Evolutionary conservation across 805 yeast genomes (phyloP).

Genomic region (Candida chilensis): DNA sequence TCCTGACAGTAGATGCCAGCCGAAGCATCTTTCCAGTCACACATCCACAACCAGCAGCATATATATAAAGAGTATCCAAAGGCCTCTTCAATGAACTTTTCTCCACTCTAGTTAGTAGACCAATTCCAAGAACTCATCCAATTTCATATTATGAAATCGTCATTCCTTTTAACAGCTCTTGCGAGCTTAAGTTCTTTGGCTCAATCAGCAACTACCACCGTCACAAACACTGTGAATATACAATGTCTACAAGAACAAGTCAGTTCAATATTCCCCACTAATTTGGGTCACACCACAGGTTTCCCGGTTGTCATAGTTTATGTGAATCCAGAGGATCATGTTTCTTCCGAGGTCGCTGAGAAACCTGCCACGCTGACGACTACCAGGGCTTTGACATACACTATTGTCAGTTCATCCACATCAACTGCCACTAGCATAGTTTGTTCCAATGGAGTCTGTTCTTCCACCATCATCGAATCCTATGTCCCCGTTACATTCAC

Average conservation of each 20-base stretch:
- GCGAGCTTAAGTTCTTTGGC: too few species aligned
- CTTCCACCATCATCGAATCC: conserved; percentile 1
- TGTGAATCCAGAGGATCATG: background rate
- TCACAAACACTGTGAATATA: background rate
- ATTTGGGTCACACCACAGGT: conserved; percentile 9
- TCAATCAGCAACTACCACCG: too few species aligned
- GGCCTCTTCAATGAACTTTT: too few species aligned
- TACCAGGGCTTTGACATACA: conserved; percentile 8
- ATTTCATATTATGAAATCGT: too few species aligned
- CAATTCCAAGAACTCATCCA: too few species aligned
- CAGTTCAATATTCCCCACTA: background rate
- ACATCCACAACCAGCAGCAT: too few species aligned
- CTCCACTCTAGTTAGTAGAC: too few species aligned
- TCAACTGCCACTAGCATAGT: conserved; percentile 7
- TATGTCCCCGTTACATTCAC: too few species aligned
- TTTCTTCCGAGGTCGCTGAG: conserved; percentile 5
- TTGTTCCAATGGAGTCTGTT: conserved; percentile 8
- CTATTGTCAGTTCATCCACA: conserved; percentile 10
- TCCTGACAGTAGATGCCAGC: too few species aligned
- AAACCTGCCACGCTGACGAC: conserved; percentile 5
- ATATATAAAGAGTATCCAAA: too few species aligned
- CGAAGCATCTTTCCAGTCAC: too few species aligned
- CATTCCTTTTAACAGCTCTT: too few species aligned
- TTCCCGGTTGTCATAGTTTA: conserved; percentile 21
- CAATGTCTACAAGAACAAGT: background rate